These are phyloP conservation scores for Cystofilobasidium capitatum DNA, from an alignment of 768 basidiomycete genomes.

Conservation along the genomic window DNA sequence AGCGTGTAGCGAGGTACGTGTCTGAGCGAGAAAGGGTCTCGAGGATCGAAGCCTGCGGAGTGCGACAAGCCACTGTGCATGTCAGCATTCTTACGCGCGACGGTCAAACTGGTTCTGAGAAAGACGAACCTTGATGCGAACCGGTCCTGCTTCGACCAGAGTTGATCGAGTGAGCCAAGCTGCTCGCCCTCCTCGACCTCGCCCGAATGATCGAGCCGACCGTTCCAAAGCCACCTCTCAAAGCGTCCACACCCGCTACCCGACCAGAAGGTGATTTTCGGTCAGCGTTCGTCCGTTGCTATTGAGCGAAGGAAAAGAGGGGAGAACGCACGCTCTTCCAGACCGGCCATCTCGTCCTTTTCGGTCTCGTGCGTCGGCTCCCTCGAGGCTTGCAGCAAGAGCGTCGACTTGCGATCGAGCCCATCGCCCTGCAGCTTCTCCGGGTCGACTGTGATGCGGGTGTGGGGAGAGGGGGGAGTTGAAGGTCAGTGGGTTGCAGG, in stretches of 20 bases:
- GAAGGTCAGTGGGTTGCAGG: background rate
- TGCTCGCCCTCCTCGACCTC: slow-evolving; percentile 32
- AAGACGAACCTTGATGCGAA: no score
- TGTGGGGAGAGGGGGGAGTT: slow-evolving; percentile 40
- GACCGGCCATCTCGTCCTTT: slow-evolving; percentile 56
- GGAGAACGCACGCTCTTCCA: slow-evolving; percentile 56
- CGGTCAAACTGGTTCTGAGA: no score
- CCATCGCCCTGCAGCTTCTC: slow-evolving; percentile 48
- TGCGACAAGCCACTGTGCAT: slow-evolving; percentile 36
- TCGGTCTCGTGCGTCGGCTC: slow-evolving; percentile 57
- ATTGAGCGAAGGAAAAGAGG: background rate
- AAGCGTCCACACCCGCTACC: slow-evolving; percentile 67
- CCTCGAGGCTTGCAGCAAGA: slow-evolving; percentile 78
- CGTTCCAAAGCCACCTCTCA: slow-evolving; percentile 83
- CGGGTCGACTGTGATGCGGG: slow-evolving; percentile 93
- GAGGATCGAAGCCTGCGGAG: slow-evolving; percentile 14
- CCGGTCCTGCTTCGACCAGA: slow-evolving; percentile 32
- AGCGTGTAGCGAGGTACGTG: slow-evolving; percentile 28
- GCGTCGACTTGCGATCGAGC: slow-evolving; percentile 83
- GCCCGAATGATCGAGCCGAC: slow-evolving; percentile 74
- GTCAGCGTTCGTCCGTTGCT: background rate
- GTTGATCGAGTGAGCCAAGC: slow-evolving; percentile 4
- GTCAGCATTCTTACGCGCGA: slow-evolving; percentile 27
- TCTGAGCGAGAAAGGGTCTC: slow-evolving; percentile 17
- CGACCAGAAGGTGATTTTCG: background rate